A percentile compares a stretch with the other conserved stretches of the same genome.
Evolutionary conservation across 148 eudicot genomes (phyloP).

Genomic region (Gaultheria prostrata): DNA sequence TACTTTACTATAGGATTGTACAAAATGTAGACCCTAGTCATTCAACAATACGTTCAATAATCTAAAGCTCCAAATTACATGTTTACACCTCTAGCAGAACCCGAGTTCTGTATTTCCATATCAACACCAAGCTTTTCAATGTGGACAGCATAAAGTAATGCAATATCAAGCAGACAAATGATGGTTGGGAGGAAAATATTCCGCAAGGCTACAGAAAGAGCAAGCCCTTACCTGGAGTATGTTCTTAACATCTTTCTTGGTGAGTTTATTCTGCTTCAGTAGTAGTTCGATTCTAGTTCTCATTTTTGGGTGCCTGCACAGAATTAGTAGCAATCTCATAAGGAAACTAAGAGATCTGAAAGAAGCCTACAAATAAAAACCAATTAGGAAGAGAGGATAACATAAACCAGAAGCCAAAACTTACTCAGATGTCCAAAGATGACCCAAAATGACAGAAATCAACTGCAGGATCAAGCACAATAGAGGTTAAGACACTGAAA

Average conservation of each 20-base stretch:
- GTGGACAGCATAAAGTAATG: not conserved
- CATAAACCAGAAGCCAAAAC: conserved; percentile 29
- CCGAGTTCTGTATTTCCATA: not conserved
- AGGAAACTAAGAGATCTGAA: conserved; percentile 13
- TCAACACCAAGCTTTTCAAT: not conserved
- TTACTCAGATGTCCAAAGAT: conserved; percentile 99
- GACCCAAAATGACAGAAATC: conserved; percentile 85
- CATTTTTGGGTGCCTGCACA: conserved; percentile 59
- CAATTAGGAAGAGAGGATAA: not conserved
- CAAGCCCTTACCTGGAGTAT: conserved; percentile 67
- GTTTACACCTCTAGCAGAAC: not conserved
- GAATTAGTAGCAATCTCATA: conserved; percentile 5
- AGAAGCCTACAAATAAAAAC: not conserved
- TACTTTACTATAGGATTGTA: not conserved
- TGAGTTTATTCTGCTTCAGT: conserved; percentile 86
- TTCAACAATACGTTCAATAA: not conserved
- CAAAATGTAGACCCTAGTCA: not conserved
- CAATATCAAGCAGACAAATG: not conserved
- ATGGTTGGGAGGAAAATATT: not conserved
- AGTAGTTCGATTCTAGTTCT: conserved; percentile 85
- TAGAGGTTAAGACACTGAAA: conserved; percentile 8
- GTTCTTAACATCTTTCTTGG: conserved; percentile 71
- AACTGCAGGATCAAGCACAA: conserved; percentile 49
- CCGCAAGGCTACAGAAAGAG: not conserved
- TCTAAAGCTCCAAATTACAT: not conserved